Percentiles rank a stretch among this genome's conserved stretches.
phyloP scores from a whole-genome alignment of 1,284 basidiomycete genomes.

The Ustilago lituana region DNA sequence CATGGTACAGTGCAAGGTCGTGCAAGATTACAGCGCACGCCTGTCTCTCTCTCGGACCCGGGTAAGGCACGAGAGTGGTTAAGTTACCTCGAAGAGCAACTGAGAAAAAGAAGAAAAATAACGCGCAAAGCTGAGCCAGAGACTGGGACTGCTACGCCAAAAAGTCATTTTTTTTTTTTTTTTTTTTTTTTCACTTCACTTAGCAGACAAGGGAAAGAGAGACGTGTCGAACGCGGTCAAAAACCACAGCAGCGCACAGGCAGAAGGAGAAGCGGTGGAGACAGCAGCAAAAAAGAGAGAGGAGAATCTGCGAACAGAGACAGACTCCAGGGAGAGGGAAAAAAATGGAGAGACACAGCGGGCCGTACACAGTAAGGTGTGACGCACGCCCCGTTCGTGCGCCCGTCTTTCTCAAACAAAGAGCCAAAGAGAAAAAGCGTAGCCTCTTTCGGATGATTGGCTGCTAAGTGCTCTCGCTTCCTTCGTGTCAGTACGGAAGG shows the following conservation, averaged over 20 bases:
- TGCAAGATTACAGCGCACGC: too few relatives aligned
- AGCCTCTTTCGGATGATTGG: slow-evolving; percentile 6
- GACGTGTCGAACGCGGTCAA: too few relatives aligned
- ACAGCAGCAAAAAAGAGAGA: not conserved
- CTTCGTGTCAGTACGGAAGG: not conserved
- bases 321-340: not conserved
- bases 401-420: too few relatives aligned
- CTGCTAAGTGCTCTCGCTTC: slow-evolving; percentile 4
- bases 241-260: too few relatives aligned
- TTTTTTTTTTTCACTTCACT: not conserved
- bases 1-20: too few relatives aligned
- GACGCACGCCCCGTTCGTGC: not conserved
- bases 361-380: not conserved
- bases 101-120: not conserved
- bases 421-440: not conserved
- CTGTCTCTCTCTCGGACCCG: slow-evolving; percentile 7
- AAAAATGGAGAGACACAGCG: too few relatives aligned
- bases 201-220: too few relatives aligned
- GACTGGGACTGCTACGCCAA: too few relatives aligned
- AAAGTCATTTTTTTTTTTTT: not conserved
- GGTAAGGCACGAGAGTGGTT: not conserved
- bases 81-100: too few relatives aligned
- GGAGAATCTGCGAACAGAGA: too few relatives aligned
- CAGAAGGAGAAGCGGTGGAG: not conserved
- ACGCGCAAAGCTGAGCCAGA: too few relatives aligned